These are phyloP conservation scores for Pleurotus platypus DNA, from an alignment of 768 basidiomycete genomes.

Conservation along the genomic window DNA sequence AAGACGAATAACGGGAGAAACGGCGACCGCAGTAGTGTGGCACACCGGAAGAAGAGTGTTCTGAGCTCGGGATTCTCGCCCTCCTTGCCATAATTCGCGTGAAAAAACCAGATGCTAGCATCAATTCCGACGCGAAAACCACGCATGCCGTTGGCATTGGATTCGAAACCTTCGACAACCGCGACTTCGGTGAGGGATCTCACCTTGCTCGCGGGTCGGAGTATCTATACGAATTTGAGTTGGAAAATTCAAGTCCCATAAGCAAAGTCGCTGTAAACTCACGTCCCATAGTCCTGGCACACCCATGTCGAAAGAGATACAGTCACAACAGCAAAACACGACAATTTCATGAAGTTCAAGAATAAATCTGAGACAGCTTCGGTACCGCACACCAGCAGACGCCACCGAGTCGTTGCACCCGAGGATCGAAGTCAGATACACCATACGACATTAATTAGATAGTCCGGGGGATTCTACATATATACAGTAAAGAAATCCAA, in stretches of 20 bases:
- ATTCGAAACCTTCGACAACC: conserved; percentile 69
- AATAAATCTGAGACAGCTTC: too few relatives aligned
- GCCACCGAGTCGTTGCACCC: too few relatives aligned
- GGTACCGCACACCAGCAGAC: too few relatives aligned
- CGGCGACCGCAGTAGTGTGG: conserved; percentile 70
- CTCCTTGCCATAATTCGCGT: conserved; percentile 68
- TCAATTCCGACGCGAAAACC: conserved; percentile 87
- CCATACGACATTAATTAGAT: too few relatives aligned
- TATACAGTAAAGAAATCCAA: too few relatives aligned
- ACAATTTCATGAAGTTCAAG: too few relatives aligned
- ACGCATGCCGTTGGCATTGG: conserved; percentile 58
- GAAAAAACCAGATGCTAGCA: conserved; percentile 80
- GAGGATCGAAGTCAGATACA: too few relatives aligned
- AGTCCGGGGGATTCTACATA: too few relatives aligned
- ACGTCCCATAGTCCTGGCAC: conserved; percentile 53
- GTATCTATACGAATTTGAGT: conserved; percentile 33
- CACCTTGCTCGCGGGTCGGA: conserved; percentile 65
- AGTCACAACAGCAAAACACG: not conserved
- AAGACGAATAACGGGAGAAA: conserved; percentile 90
- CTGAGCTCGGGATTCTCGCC: conserved; percentile 88
- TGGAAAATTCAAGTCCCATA: not conserved
- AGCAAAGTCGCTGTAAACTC: conserved; percentile 9
- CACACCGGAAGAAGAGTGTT: conserved; percentile 82
- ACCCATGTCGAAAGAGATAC: conserved; percentile 29
- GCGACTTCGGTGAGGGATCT: conserved; percentile 79